phyloP scores from a whole-genome alignment of 306 rosid genomes.

The Neltuma alba region DNA sequence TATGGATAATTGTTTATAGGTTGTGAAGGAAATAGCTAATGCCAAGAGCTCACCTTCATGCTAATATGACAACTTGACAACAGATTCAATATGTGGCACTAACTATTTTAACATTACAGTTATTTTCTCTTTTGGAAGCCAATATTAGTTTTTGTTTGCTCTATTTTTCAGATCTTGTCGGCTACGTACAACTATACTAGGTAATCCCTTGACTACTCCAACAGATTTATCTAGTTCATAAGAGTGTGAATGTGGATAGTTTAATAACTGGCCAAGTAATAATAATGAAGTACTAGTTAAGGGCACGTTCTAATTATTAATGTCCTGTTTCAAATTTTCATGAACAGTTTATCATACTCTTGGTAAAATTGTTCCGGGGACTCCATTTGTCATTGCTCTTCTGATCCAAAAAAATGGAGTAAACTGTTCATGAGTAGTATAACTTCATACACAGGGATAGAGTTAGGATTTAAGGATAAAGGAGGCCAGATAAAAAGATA shows the following conservation, averaged over 20 bases:
- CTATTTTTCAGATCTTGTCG: background rate
- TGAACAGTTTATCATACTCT: background rate
- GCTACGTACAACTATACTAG: background rate
- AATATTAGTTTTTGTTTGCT: background rate
- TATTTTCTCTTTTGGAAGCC: background rate
- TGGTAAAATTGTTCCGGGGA: background rate
- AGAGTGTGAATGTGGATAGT: background rate
- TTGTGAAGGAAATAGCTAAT: no score
- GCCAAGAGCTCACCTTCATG: no score
- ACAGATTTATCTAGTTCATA: background rate
- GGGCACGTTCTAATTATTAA: background rate
- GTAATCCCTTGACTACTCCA: background rate
- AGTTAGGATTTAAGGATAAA: no score
- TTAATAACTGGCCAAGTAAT: background rate
- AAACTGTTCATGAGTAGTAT: no score
- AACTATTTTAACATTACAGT: no score
- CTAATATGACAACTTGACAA: no score
- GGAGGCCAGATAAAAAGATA: no score
- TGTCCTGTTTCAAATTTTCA: background rate
- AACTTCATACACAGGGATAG: no score
- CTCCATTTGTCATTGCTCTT: background rate
- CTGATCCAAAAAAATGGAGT: no score
- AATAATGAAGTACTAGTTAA: background rate
- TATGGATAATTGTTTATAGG: no score
- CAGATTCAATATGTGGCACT: no score